Evolutionary conservation across 2,329 filamentous ascomycete genomes (phyloP).

Genomic region (Talaromyces sp.): DNA sequence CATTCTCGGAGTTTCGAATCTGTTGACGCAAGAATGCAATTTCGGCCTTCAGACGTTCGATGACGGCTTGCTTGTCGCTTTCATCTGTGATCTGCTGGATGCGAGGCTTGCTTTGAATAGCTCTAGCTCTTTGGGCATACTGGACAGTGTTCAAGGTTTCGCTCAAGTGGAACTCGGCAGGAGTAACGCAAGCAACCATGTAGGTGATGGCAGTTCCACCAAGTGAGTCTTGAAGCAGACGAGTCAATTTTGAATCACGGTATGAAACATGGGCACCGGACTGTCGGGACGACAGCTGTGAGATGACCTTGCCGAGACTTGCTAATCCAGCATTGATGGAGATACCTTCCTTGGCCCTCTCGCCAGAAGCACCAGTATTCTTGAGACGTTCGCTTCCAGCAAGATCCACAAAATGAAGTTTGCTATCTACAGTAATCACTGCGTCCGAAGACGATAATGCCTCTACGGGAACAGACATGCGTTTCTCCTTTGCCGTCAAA

Average conservation of each 20-base stretch:
- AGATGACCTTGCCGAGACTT: conserved; percentile 95
- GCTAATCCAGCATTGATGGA: conserved; percentile 97
- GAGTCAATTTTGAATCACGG: conserved; percentile 93
- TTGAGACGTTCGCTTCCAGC: conserved; percentile 95
- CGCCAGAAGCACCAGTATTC: conserved; percentile 92
- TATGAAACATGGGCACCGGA: conserved; percentile 91
- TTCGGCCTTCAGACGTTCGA: conserved; percentile 89
- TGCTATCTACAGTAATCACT: conserved; percentile 89
- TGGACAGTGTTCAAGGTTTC: conserved; percentile 97
- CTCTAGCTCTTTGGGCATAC: conserved; percentile 91
- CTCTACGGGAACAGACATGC: conserved; percentile 81
- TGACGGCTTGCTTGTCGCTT: conserved; percentile 86
- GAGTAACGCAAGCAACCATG: conserved; percentile 98
- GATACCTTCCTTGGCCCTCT: conserved; percentile 91
- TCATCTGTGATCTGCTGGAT: conserved; percentile 90
- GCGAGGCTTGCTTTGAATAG: conserved; percentile 94
- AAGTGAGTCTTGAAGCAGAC: conserved; percentile 90
- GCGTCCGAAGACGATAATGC: conserved; percentile 61
- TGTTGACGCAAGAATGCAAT: conserved; percentile 92
- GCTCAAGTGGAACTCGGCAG: conserved; percentile 93
- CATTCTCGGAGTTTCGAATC: conserved; percentile 75
- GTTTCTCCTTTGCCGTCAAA: conserved; percentile 67
- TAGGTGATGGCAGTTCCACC: conserved; percentile 98
- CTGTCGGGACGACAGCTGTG: conserved; percentile 87
- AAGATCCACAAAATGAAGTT: conserved; percentile 96